Base-by-base conservation (phyloP, 768 basidiomycete species). In the Pleurotus giganteus region DNA sequence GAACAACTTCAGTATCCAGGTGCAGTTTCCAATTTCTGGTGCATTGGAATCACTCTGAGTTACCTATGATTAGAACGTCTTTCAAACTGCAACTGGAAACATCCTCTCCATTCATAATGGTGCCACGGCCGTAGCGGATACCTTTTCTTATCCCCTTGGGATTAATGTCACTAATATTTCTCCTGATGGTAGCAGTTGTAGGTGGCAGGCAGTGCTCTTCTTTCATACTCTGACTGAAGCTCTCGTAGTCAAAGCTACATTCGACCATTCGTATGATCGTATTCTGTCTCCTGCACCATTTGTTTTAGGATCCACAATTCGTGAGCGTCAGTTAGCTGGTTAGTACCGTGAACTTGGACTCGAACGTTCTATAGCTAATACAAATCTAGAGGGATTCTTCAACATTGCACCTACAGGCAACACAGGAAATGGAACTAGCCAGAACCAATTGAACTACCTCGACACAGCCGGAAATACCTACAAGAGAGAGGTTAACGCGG, bases 231-330 rank as follows among this genome's bases (percentile, higher is more conserved):
- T 49, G 23, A 37, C 54, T 41, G 5, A n/a, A 46, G 24, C 21
- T 13, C 29, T 27, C n/a, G 8, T 54, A 88, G 85, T 80, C 62
- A 72, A 74, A 47, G 69, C 76, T 8, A 61, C 64, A 2, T 77
- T 91, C 55, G 86, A 91, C 60, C 89, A 89, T 61, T 85, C 84
- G 0, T 91, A 89, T 62, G 67, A 81, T 47, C 82, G 88, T 21
- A 69, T 72, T 21, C 66, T 84, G 34, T 62, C 78, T 12, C 87
- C 88, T 1, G 74, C 75, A 36, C 84, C 87, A 1, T 80, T 86
- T 57, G 76, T 82, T 50, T 62, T 82, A 4, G 77, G 76, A 8
- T 85, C 83, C 7, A 78, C 76, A 8, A 89, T 86, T 28, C 56
- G 66, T 15, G 79, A 85, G 57, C 78, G 73, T 23, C 89, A 91